Percentiles rank a stretch among this genome's conserved stretches.
phyloP scores from a whole-genome alignment of 345 rosid genomes.

The Sonneratia alba region DNA sequence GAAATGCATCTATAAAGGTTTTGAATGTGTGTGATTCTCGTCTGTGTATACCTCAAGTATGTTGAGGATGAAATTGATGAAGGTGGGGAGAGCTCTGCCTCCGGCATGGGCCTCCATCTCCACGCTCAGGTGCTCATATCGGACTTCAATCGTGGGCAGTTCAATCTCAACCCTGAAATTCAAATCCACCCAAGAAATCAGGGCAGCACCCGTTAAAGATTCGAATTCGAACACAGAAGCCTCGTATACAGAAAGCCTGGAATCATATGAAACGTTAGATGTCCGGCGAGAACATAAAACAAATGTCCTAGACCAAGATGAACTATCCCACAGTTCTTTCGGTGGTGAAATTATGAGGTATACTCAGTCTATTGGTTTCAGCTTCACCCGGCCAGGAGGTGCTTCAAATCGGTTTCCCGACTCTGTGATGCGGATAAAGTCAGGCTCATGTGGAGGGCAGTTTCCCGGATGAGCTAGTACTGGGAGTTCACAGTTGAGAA shows the following conservation, averaged over 20 bases:
- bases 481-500: no score
- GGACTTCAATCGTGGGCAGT: slow-evolving; percentile 66
- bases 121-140: slow-evolving; percentile 47
- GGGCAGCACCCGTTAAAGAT: background rate
- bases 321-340: no score
- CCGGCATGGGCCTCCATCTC: slow-evolving; percentile 66
- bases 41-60: slow-evolving; percentile 39
- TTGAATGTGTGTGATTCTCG: background rate
- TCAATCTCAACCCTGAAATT: slow-evolving; percentile 61
- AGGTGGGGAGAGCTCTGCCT: slow-evolving; percentile 79
- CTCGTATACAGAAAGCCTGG: background rate
- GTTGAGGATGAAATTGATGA: slow-evolving; percentile 49
- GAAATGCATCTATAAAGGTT: no score
- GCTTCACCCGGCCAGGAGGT: no score
- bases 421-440: no score
- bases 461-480: no score
- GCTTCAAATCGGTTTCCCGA: no score
- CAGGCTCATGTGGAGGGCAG: no score
- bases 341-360: no score
- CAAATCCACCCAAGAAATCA: background rate
- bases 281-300: no score
- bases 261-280: background rate
- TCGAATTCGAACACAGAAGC: background rate
- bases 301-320: no score
- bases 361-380: no score